A percentile compares a stretch with the other conserved stretches of the same genome.
Evolutionary conservation across 2,329 filamentous ascomycete genomes (phyloP).

Genomic region (Capronia epimyces): DNA sequence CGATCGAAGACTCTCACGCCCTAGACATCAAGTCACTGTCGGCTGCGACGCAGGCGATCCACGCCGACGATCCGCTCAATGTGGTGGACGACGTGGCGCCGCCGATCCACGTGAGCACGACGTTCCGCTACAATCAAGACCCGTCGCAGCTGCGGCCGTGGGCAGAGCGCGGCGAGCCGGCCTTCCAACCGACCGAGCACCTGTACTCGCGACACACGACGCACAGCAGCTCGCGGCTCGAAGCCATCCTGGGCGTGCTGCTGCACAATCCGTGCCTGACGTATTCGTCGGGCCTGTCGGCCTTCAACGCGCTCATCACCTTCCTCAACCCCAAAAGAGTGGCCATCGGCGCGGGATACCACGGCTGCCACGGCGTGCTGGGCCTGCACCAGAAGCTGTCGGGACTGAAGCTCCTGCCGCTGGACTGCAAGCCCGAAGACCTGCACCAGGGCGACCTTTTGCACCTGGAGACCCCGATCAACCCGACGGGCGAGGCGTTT

Average conservation of each 20-base stretch:
- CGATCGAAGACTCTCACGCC: conserved; percentile 5
- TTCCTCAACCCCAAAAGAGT: conserved; percentile 76
- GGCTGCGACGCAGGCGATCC: conserved; percentile 67
- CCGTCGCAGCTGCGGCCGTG: conserved; percentile 58
- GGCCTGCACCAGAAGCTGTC: conserved; percentile 67
- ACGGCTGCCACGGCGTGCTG: conserved; percentile 87
- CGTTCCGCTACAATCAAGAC: conserved; percentile 72
- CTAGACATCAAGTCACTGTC: conserved; percentile 17
- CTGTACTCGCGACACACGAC: conserved; percentile 77
- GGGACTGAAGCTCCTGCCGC: conserved; percentile 64
- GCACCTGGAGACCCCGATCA: conserved; percentile 88
- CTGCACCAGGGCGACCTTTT: conserved; percentile 75
- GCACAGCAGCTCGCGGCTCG: conserved; percentile 78
- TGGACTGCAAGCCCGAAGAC: conserved; percentile 62
- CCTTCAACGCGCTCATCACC: conserved; percentile 84
- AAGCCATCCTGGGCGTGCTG: conserved; percentile 70
- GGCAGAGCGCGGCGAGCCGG: conserved; percentile 42
- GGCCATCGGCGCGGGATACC: conserved; percentile 79
- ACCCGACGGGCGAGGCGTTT: conserved; percentile 78
- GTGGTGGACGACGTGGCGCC: conserved; percentile 74
- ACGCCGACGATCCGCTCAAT: conserved; percentile 75
- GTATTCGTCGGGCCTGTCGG: conserved; percentile 78
- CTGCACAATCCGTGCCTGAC: conserved; percentile 65
- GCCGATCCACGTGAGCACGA: conserved; percentile 84
- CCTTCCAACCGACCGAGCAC: conserved; percentile 44